Evolutionary conservation across 345 rosid genomes (phyloP), one percentile per base, ranked within the genome.

Genomic region (Brassica napus): DNA sequence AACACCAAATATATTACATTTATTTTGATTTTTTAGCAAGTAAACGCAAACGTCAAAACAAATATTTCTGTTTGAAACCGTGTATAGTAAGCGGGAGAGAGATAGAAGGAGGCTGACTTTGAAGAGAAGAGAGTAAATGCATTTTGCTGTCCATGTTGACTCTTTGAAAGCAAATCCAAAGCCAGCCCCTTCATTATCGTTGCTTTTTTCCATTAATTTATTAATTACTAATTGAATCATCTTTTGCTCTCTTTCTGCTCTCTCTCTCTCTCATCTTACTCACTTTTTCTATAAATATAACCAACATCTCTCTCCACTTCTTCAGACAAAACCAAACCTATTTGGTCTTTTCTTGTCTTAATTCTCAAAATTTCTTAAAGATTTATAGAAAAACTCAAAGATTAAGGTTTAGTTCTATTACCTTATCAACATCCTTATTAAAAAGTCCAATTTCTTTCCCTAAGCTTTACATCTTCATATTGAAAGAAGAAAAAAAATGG

Each of bases 101-200:
- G 72, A 69, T 18, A 12, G 60, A 57, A 71, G 78, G 69, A 66
- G 78, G 78, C 77, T 88, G 94, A 93, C 98, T 89, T 87, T 82
- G 52, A 79, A 76, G 64, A 81, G 79, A 73, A 72, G 75, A 63
- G 91, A 88, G 92, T 89, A 86, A 88, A 93, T 93, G 93, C 89
- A 64, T 58, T 55, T 70, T 83, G 88, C 89, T 88, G 88, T 73
- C 81, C 79, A 63, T 77, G 86, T 92, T 92, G 96, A 93, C 92
- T 87, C 87, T 81, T 68, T 69, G 75, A 72, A 88, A 47, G 72
- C 77, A 65, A 78, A 2, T 66, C 52, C 79, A 67, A 69, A 65
- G 77, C 77, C 64, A 80, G 73, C 77, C 75, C 81, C 80, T 75
- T 55, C 37, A 71, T 74, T 73, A 30, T 58, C 79, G 89, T 88